Base-by-base conservation (phyloP, 176 grass and related monocot species). In the Zoysia pacifica region DNA sequence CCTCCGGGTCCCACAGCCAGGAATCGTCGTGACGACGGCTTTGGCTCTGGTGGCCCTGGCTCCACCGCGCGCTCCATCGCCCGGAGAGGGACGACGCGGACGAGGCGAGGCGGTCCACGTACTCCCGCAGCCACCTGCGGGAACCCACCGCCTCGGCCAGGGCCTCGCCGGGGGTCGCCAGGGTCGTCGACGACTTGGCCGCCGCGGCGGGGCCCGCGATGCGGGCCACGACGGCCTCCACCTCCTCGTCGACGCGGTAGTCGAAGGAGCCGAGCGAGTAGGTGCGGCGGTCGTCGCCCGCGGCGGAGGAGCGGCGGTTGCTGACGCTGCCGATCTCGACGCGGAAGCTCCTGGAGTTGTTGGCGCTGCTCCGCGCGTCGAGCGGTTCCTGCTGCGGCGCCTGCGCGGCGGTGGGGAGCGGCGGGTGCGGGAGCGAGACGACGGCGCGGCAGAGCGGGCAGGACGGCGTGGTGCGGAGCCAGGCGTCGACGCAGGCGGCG, bases 381-480 rank as follows among this genome's bases (percentile, higher is more conserved):
- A n/a, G 55, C 18, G 54, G 62, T 19, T 66, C 62, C 7, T 62
- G 58, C 58, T 61, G 59, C 56, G 41, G 11, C 18, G n/a, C 51
- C 13, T 44, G 43, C 14, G 74, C 48, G 37, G 28, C 38, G 1
- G 81, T 38, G 67, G 89, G 89, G 62, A 91, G 86, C 3, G 89
- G 77, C 39, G 91, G 85, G 78, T 79, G 88, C 37, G 91, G 89
- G 65, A 97, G 82, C 12, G 89, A 69, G 73, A 97, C 78, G 60
- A 78, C 81, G 36, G 95, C 76, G 64, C 95, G 95, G 83, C 95
- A 97, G 50, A 97, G 95, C 41, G 95, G 95, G 80, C 95, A 97
- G 0, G 92, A 94, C 53, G 90, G 83, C 13, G 87, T 94, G 73
- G 90, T 92, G 82, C 87, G 92, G 60, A 94, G 78, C 95, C 95